These are phyloP conservation scores for Selaginella moellendorffii DNA, from an alignment of 75 land plant genomes.

Conservation along the genomic window DNA sequence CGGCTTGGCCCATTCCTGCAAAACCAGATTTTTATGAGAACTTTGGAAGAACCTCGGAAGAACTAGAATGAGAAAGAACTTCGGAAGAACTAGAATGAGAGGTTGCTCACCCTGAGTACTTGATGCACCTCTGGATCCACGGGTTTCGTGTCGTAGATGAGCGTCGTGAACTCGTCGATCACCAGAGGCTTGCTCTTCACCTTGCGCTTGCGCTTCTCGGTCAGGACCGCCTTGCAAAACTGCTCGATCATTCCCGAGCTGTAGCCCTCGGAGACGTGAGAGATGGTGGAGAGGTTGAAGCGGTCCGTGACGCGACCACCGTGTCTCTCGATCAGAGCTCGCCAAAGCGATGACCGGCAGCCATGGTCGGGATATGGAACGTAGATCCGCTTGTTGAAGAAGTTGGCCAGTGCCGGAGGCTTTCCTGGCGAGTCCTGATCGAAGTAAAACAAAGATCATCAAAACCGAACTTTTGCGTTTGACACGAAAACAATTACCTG, in stretches of 20 bases:
- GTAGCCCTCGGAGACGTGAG: slow-evolving; percentile 15
- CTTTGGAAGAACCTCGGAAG: not conserved
- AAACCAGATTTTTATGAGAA: not conserved
- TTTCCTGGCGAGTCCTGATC: slow-evolving; percentile 17
- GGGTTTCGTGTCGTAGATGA: slow-evolving; percentile 12
- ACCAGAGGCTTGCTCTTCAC: slow-evolving; percentile 11
- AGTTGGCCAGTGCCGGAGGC: slow-evolving; percentile 15
- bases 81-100: not conserved
- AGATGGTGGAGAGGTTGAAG: slow-evolving; percentile 25
- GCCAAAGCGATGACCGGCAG: slow-evolving; percentile 17
- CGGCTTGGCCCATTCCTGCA: not conserved
- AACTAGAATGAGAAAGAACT: not conserved
- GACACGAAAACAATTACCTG: slow-evolving; percentile 12
- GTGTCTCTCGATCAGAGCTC: slow-evolving; percentile 22
- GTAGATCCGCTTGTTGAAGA: slow-evolving; percentile 27
- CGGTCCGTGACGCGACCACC: slow-evolving; percentile 16
- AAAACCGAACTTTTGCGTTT: not conserved
- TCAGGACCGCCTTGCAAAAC: slow-evolving; percentile 13
- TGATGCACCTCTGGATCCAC: slow-evolving; percentile 12
- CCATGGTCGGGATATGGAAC: slow-evolving; percentile 29
- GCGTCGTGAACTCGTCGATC: slow-evolving; percentile 15
- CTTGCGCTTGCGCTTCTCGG: slow-evolving; percentile 19
- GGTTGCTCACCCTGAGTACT: slow-evolving; percentile 10
- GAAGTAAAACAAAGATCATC: not conserved
- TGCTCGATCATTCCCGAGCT: slow-evolving; percentile 21